A percentile compares a stretch with the other conserved stretches of the same genome.
Evolutionary conservation across 192 early-diverging fungal genomes (phyloP).

Genomic region (Dissophora globulifera): DNA sequence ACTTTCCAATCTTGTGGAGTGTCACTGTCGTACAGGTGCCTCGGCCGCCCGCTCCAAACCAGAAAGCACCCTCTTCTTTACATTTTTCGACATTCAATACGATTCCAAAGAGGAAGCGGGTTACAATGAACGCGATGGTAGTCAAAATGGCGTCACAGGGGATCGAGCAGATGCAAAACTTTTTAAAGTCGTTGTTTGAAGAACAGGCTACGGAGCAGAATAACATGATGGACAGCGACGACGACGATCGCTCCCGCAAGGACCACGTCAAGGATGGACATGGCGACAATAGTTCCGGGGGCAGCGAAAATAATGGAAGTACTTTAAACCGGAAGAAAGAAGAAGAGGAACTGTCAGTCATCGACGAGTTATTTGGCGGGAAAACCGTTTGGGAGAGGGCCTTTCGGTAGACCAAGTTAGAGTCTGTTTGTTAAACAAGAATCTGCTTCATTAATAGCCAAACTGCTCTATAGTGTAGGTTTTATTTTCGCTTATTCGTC

Average conservation of each 20-base stretch:
- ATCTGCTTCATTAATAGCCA: too few relatives aligned
- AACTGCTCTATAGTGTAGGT: too few relatives aligned
- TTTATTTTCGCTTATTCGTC: too few relatives aligned
- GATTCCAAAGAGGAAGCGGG: slow-evolving; percentile 17
- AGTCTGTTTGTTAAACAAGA: too few relatives aligned
- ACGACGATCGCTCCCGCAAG: too few relatives aligned
- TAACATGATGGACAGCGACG: slow-evolving; percentile 38
- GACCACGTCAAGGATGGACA: too few relatives aligned
- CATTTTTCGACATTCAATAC: neutral
- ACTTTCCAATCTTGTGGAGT: slow-evolving; percentile 47
- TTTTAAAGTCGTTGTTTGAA: slow-evolving; percentile 51
- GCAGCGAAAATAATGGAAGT: neutral
- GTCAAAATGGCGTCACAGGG: slow-evolving; percentile 53
- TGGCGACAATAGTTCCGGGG: too few relatives aligned
- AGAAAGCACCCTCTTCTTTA: neutral
- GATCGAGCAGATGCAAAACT: slow-evolving; percentile 48
- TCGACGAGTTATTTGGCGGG: slow-evolving; percentile 45
- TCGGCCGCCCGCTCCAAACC: slow-evolving; percentile 10
- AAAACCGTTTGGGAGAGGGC: slow-evolving; percentile 39
- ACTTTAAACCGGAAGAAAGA: too few relatives aligned
- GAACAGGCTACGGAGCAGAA: slow-evolving; percentile 13
- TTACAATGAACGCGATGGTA: slow-evolving; percentile 50
- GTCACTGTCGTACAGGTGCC: slow-evolving; percentile 45
- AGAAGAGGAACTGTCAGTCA: neutral
- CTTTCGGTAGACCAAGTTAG: slow-evolving; percentile 30